These are phyloP conservation scores for Eragrostis curvula DNA, from an alignment of 176 grass and related monocot genomes.

Conservation along the genomic window DNA sequence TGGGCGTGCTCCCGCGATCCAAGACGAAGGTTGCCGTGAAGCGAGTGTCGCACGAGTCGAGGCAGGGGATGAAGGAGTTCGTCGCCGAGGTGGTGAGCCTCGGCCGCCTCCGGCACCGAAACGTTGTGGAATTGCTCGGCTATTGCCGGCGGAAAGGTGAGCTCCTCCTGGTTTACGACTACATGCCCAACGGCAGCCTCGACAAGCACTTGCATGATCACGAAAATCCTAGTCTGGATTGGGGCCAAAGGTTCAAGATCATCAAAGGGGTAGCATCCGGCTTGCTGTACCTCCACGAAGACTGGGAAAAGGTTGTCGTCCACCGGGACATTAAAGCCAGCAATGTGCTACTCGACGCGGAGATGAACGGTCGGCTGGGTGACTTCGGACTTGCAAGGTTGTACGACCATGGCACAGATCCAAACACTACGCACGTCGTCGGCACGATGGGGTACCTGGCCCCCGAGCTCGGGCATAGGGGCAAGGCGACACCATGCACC, in stretches of 20 bases:
- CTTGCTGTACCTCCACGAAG: conserved; percentile 42
- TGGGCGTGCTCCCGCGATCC: conserved; percentile 39
- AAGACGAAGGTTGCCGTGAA: conserved; percentile 44
- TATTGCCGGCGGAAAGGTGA: conserved; percentile 31
- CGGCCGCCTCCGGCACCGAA: conserved; percentile 41
- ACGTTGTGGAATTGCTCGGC: conserved; percentile 40
- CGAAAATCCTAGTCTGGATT: not conserved
- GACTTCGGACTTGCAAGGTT: conserved; percentile 38
- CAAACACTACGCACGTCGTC: conserved; percentile 38
- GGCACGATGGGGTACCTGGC: conserved; percentile 43
- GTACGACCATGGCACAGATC: conserved; percentile 39
- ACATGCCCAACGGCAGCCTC: conserved; percentile 33
- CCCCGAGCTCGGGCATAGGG: conserved; percentile 30
- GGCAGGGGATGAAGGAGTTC: conserved; percentile 59
- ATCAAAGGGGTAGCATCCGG: conserved; percentile 39
- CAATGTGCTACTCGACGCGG: conserved; percentile 31
- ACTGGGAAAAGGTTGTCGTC: conserved; percentile 35
- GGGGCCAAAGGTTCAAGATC: conserved; percentile 32
- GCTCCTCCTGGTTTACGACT: conserved; percentile 35
- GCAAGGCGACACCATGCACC: conserved; percentile 19
- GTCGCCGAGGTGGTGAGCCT: conserved; percentile 49
- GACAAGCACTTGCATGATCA: conserved; percentile 12
- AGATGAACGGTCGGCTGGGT: conserved; percentile 27
- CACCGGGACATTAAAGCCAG: conserved; percentile 41
- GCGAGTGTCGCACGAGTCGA: conserved; percentile 42